Evolutionary conservation across 192 early-diverging fungal genomes (phyloP), one percentile per base, ranked within the genome.

Genomic region (Backusella sp.): DNA sequence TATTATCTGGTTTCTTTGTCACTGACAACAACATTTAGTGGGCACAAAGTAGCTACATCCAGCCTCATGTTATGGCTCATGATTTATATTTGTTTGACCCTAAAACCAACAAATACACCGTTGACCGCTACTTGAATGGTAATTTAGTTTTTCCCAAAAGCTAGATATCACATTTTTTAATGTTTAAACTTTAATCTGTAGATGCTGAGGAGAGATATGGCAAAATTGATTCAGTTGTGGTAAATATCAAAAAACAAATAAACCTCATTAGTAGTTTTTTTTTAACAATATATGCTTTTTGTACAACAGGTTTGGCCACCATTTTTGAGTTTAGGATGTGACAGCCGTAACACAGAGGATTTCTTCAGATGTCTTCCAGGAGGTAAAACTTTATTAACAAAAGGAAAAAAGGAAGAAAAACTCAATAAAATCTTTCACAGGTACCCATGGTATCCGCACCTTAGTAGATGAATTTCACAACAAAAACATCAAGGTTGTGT

Each of bases 321-420:
- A 21, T 68, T 76, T 26, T 36, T 68, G 19, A 76, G 70, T 67
- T 17, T 76, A 32, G 75, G 75, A 12, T 76, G 75, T 37, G 75
- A 76, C n/a, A 76, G 75, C 68, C 75, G 75, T 70, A 76, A 76
- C 34, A 67, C 75, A 35, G 75, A 76, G 59, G 75, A 76, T 19
- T 70, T 70, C 52, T 76, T 76, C 36, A 36, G 75, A 23, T 76
- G 67, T 53, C 66, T 76, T 59, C 75, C 75, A 3, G 75, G 75
- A 70, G 75, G 75, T 76, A 68, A 32, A 21, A 14, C 28, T 46
- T 28, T 46, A 21, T 34, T 35, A 32, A 26, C 26, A 59, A 23
- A 34, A 62, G 8, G 9, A 62, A 62, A 28, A 62, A 62, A n/a
- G 36, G 35, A 59, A 52, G 11, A 59, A 59, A 52, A 56, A 49